A percentile compares a stretch with the other conserved stretches of the same genome.
Evolutionary conservation across 208 protist genomes (phyloP).

Genomic region (Acanthamoeba rhysodes): DNA sequence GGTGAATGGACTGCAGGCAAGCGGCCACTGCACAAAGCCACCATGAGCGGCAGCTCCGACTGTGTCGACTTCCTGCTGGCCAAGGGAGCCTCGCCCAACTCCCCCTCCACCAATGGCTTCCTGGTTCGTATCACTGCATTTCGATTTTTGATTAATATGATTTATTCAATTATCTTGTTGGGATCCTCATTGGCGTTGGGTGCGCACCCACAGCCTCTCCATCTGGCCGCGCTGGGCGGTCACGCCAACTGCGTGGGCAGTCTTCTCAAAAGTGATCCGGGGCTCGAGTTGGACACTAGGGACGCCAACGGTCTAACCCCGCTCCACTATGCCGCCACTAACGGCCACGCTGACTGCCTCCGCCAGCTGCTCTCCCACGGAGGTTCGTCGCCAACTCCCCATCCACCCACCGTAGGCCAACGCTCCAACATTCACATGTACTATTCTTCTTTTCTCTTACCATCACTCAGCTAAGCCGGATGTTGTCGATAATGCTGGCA

Average conservation of each 20-base stretch:
- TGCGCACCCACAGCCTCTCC: constrained; percentile 46
- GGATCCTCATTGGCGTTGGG: no score
- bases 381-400: background rate
- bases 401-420: background rate
- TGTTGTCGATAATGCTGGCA: background rate
- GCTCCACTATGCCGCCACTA: constrained; percentile 40
- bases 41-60: constrained; percentile 32
- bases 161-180: no score
- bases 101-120: constrained; percentile 17
- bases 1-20: background rate
- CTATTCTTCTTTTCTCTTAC: background rate
- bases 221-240: constrained; percentile 27
- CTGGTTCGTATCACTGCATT: constrained; percentile 18
- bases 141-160: no score
- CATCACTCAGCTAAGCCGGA: background rate
- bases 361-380: background rate
- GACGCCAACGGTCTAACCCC: constrained; percentile 25
- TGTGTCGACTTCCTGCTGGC: constrained; percentile 53
- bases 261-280: background rate
- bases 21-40: constrained; percentile 19
- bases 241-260: constrained; percentile 12
- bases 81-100: constrained; percentile 49
- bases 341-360: constrained; percentile 3
- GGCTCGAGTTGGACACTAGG: background rate
- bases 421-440: background rate